Conservation (phyloP, 2,329 filamentous ascomycete genomes). For the Xylaria sp. region DNA sequence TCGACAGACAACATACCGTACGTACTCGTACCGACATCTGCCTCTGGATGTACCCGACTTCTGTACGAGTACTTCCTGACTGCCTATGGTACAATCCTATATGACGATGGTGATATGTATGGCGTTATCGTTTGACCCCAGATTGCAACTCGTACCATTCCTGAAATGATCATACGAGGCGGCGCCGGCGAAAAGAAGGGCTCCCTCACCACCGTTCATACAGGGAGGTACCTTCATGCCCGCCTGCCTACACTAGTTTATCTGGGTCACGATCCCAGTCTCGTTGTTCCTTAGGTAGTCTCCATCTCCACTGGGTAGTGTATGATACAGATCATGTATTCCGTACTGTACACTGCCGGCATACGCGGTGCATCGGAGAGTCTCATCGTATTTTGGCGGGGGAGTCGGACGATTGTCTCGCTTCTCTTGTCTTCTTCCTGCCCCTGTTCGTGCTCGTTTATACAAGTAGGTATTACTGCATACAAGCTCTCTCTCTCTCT, state of each 20-base stretch:
- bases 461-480: neutral
- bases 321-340: slow-evolving; percentile 13
- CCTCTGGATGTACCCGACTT: neutral
- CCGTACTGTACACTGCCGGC: slow-evolving; percentile 27
- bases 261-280: neutral
- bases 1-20: neutral
- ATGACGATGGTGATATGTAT: slow-evolving; percentile 9
- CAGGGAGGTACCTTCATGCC: neutral
- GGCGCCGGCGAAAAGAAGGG: slow-evolving; percentile 8
- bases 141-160: slow-evolving; percentile 22
- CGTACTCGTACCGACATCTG: neutral
- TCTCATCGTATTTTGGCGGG: neutral
- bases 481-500: neutral
- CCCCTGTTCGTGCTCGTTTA: no score
- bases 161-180: slow-evolving; percentile 17
- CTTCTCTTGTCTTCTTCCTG: neutral
- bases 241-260: neutral
- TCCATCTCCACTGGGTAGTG: neutral
- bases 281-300: neutral
- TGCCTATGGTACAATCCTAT: neutral
- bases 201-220: neutral
- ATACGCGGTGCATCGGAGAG: neutral
- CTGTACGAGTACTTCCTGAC: neutral
- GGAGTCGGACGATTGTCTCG: neutral
- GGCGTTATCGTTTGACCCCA: slow-evolving; percentile 25